Conservation (phyloP, 805 yeast species). For the Saccharomyces jurei region DNA sequence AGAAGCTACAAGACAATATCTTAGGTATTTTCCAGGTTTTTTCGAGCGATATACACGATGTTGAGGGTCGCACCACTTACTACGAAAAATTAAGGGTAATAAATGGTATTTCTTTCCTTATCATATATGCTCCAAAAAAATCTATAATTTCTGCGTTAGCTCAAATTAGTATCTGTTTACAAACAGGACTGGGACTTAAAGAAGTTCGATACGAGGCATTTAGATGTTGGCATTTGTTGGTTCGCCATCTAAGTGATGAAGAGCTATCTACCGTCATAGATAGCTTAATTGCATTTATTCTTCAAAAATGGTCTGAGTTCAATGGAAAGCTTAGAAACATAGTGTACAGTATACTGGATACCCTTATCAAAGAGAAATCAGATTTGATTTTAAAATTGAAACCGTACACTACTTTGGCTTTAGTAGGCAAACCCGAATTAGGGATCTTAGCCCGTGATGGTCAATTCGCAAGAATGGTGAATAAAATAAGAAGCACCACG, state of each 20-base stretch:
- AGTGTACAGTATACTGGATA: constrained; percentile 45
- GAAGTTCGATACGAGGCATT: constrained; percentile 56
- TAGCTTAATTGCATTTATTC: constrained; percentile 60
- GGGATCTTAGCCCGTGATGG: constrained; percentile 41
- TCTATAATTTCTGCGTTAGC: constrained; percentile 65
- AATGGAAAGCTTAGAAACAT: constrained; percentile 39
- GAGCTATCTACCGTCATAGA: constrained; percentile 63
- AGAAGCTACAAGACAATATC: constrained; percentile 48
- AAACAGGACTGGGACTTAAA: constrained; percentile 60
- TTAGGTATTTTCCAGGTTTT: constrained; percentile 72
- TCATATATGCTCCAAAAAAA: constrained; percentile 40
- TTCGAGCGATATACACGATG: constrained; percentile 70
- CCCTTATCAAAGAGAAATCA: constrained; percentile 18
- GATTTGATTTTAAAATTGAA: constrained; percentile 15
- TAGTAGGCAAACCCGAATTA: constrained; percentile 54
- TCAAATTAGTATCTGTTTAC: constrained; percentile 79
- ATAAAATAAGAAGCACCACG: constrained; percentile 17
- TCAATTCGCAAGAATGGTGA: constrained; percentile 44
- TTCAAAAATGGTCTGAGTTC: constrained; percentile 57
- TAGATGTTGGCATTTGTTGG: constrained; percentile 58
- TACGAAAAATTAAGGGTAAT: constrained; percentile 65
- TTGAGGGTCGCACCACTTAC: constrained; percentile 62
- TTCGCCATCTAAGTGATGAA: constrained; percentile 45
- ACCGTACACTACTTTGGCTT: constrained; percentile 52
- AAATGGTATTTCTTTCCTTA: constrained; percentile 63